A percentile compares a stretch with the other conserved stretches of the same genome.
phyloP scores from a whole-genome alignment of 208 protist species.

The Strigomonas culicis region DNA sequence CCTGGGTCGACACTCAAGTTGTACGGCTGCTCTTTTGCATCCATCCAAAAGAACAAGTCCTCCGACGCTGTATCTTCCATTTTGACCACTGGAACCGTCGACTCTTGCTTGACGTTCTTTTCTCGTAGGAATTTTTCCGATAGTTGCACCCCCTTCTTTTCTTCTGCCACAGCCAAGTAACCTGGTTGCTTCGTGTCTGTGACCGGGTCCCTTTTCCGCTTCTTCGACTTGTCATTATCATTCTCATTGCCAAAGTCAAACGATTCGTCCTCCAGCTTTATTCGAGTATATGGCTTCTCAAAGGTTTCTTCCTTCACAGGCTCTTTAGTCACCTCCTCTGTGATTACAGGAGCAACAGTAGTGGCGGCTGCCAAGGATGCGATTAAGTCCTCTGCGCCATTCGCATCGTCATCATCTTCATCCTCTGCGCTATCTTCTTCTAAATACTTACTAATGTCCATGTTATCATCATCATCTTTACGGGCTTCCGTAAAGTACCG shows the following conservation, averaged over 20 bases:
- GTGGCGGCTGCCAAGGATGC: constrained; percentile 11
- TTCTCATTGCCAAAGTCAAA: constrained; percentile 13
- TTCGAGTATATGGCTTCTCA: neutral
- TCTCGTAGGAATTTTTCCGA: constrained; percentile 15
- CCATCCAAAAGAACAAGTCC: constrained; percentile 80
- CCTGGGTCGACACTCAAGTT: constrained; percentile 61
- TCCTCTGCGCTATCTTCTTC: constrained; percentile 33
- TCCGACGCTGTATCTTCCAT: constrained; percentile 4
- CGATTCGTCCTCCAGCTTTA: constrained; percentile 21
- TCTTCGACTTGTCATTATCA: constrained; percentile 6
- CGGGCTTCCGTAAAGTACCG: constrained; percentile 42
- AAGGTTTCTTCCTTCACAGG: neutral
- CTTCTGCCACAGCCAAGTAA: constrained; percentile 29
- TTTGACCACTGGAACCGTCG: neutral
- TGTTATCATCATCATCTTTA: constrained; percentile 44
- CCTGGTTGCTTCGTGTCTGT: constrained; percentile 13
- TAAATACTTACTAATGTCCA: constrained; percentile 27
- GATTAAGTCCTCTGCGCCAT: constrained; percentile 25
- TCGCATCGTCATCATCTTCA: constrained; percentile 24
- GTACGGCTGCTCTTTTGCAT: constrained; percentile 82
- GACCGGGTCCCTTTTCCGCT: neutral
- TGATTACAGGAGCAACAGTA: neutral
- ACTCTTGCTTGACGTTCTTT: constrained; percentile 2
- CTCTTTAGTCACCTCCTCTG: neutral
- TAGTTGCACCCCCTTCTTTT: constrained; percentile 24